phyloP scores from a whole-genome alignment of 1,284 basidiomycete genomes.

The Leccinum fuscescens region DNA sequence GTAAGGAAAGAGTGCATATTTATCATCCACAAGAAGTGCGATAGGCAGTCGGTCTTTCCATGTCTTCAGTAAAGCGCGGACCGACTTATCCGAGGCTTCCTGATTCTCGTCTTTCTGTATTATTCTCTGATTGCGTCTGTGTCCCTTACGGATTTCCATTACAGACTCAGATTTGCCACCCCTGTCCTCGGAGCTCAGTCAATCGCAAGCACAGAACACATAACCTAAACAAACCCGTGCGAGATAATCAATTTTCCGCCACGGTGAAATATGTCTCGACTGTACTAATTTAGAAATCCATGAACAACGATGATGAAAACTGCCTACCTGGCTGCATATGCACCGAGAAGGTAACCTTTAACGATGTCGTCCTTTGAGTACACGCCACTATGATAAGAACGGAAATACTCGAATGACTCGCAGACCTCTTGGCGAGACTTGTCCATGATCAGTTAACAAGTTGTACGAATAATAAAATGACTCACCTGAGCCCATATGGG shows the following conservation, averaged over 20 bases:
- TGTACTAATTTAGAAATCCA: constrained; percentile 30
- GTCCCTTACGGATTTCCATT: constrained; percentile 37
- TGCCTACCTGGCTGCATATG: constrained; percentile 59
- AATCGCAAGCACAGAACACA: neutral
- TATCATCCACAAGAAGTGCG: constrained; percentile 68
- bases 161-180: constrained; percentile 67
- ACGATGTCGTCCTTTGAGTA: constrained; percentile 61
- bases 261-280: constrained; percentile 65
- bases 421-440: constrained; percentile 81
- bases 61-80: constrained; percentile 62
- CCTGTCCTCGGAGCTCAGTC: constrained; percentile 33
- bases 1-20: constrained; percentile 68
- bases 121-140: constrained; percentile 22
- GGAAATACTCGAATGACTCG: constrained; percentile 71
- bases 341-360: constrained; percentile 72
- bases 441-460: constrained; percentile 9
- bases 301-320: neutral
- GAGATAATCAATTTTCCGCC: constrained; percentile 71
- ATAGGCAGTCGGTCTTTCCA: constrained; percentile 52
- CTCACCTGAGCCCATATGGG: constrained; percentile 56
- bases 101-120: constrained; percentile 56
- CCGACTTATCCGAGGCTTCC: constrained; percentile 61
- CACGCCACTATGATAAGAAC: constrained; percentile 75
- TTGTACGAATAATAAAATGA: neutral
- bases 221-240: constrained; percentile 57